These are phyloP conservation scores for Schizothecium vesticola DNA, from an alignment of 495 filamentous ascomycete genomes.

Conservation along the genomic window DNA sequence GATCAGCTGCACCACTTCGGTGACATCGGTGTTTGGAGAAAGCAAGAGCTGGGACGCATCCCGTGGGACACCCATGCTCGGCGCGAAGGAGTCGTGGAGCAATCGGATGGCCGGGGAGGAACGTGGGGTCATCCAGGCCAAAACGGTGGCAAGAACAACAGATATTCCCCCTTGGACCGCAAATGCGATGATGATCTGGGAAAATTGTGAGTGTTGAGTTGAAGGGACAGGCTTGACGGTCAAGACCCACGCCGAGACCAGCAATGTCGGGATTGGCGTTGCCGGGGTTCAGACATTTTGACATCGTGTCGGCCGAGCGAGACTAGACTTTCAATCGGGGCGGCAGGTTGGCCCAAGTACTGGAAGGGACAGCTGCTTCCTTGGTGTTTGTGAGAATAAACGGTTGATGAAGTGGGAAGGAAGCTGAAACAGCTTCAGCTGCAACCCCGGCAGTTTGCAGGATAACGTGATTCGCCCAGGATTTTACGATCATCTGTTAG, in stretches of 20 bases:
- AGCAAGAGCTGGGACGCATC: too few species aligned
- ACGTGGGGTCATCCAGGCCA: background rate
- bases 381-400: too few species aligned
- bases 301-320: background rate
- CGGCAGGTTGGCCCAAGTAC: background rate
- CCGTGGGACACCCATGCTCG: background rate
- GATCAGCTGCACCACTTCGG: background rate
- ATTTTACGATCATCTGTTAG: too few species aligned
- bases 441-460: too few species aligned
- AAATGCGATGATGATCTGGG: constrained; percentile 6
- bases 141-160: background rate
- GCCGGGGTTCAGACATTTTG: background rate
- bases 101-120: background rate
- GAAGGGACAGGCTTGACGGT: background rate
- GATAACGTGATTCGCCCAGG: too few species aligned
- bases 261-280: background rate
- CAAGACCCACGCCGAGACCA: background rate
- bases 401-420: too few species aligned
- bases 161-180: background rate
- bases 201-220: background rate
- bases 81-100: background rate
- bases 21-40: too few species aligned
- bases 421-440: too few species aligned
- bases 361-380: background rate
- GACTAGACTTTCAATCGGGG: background rate